Evolutionary conservation across 768 basidiomycete species (phyloP).

Genomic region (Tephrocybe sp.): DNA sequence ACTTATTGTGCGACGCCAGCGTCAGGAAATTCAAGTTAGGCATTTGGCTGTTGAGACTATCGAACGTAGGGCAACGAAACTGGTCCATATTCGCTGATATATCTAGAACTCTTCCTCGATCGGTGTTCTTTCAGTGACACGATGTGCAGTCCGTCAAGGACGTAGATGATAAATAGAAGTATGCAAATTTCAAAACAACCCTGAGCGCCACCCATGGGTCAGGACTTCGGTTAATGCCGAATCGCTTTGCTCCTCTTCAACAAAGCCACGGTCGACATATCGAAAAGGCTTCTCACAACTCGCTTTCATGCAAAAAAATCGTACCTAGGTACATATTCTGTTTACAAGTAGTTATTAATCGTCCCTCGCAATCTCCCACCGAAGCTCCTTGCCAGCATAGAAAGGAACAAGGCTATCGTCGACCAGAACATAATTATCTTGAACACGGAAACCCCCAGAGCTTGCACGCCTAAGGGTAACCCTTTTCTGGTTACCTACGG

Average conservation of each 20-base stretch:
- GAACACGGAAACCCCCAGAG: slow-evolving; percentile 37
- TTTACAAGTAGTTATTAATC: not conserved
- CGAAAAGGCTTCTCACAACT: no score
- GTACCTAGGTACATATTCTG: not conserved
- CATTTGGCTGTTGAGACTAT: slow-evolving; percentile 13
- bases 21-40: slow-evolving; percentile 19
- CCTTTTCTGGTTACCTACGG: slow-evolving; percentile 27
- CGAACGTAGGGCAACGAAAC: slow-evolving; percentile 10
- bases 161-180: not conserved
- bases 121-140: no score
- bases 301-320: no score
- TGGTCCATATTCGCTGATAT: slow-evolving; percentile 13
- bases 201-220: not conserved
- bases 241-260: no score
- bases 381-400: slow-evolving; percentile 80
- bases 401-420: slow-evolving; percentile 74
- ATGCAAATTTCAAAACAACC: not conserved
- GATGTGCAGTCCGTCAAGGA: slow-evolving; percentile 21
- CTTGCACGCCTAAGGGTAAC: slow-evolving; percentile 46
- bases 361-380: slow-evolving; percentile 59
- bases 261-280: no score
- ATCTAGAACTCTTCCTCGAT: no score
- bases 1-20: slow-evolving; percentile 29
- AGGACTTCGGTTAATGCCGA: not conserved
- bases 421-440: slow-evolving; percentile 46